Evolutionary conservation across 805 yeast genomes (phyloP).

Genomic region (Candida arabinofermentans): DNA sequence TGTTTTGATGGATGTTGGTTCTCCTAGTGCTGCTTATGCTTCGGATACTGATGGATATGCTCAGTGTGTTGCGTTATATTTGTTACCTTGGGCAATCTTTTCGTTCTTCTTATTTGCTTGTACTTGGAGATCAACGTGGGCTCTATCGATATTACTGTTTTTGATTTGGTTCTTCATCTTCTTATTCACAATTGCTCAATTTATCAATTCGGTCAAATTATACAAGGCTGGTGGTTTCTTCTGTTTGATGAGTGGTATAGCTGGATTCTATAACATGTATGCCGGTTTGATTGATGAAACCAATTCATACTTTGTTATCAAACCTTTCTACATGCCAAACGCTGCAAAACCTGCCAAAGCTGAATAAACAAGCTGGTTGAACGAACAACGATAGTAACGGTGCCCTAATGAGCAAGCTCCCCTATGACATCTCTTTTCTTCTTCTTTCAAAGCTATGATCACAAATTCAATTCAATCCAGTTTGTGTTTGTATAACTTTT

Average conservation of each 20-base stretch:
- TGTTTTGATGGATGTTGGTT: slow-evolving; percentile 41
- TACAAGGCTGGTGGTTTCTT: slow-evolving; percentile 46
- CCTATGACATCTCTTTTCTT: too few relatives aligned
- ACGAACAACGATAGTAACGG: too few relatives aligned
- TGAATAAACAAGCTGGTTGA: too few relatives aligned
- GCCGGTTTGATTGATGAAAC: slow-evolving; percentile 46
- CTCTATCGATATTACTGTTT: slow-evolving; percentile 37
- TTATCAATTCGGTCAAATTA: slow-evolving; percentile 31
- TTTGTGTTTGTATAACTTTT: too few relatives aligned
- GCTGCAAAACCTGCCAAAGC: slow-evolving; percentile 20
- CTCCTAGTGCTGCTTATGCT: slow-evolving; percentile 36
- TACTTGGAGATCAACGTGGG: slow-evolving; percentile 46
- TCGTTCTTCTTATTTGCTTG: slow-evolving; percentile 42
- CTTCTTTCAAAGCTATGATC: too few relatives aligned
- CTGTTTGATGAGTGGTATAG: slow-evolving; percentile 38
- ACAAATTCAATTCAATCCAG: too few relatives aligned
- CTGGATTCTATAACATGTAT: slow-evolving; percentile 45
- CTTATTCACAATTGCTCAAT: slow-evolving; percentile 41
- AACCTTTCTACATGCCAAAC: slow-evolving; percentile 48
- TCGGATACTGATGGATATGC: slow-evolving; percentile 32
- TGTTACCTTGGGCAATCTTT: slow-evolving; percentile 50
- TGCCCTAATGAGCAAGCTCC: too few relatives aligned
- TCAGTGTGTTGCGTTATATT: slow-evolving; percentile 45
- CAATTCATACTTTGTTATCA: slow-evolving; percentile 54
- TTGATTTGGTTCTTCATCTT: slow-evolving; percentile 43